These are phyloP conservation scores for Mortierella sp. DNA, from an alignment of 371 early-diverging fungal species.

Conservation along the genomic window DNA sequence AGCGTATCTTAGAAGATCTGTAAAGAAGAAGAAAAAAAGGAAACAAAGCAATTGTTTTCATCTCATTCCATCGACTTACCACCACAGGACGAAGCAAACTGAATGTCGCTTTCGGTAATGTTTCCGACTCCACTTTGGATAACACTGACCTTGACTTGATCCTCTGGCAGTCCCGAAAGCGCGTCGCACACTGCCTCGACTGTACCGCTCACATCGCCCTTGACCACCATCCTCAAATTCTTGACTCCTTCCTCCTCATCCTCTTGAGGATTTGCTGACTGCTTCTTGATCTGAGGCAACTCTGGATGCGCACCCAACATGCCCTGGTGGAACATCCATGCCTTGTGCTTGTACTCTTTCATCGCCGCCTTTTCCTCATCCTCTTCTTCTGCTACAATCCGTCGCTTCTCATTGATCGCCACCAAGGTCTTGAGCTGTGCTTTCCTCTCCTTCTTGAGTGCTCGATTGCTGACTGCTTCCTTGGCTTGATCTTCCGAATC, in stretches of 20 bases:
- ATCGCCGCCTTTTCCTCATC: slow-evolving; percentile 70
- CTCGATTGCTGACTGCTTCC: slow-evolving; percentile 75
- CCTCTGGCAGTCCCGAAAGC: slow-evolving; percentile 78
- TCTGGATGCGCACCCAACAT: slow-evolving; percentile 66
- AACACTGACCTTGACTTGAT: slow-evolving; percentile 80
- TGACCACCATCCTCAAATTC: slow-evolving; percentile 56
- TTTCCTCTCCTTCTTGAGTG: slow-evolving; percentile 66
- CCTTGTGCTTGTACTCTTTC: slow-evolving; percentile 68
- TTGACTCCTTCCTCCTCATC: slow-evolving; percentile 59
- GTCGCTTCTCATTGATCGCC: slow-evolving; percentile 82
- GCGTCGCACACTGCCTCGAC: slow-evolving; percentile 90
- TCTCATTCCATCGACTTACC: slow-evolving; percentile 25
- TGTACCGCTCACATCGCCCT: slow-evolving; percentile 95
- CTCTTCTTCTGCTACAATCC: slow-evolving; percentile 64
- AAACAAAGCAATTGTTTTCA: background rate
- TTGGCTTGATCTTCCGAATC: slow-evolving; percentile 80
- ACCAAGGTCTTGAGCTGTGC: slow-evolving; percentile 74
- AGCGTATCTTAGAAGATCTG: background rate
- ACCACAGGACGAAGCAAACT: slow-evolving; percentile 72
- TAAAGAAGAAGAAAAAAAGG: background rate
- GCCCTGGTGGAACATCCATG: slow-evolving; percentile 77
- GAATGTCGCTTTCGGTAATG: slow-evolving; percentile 82
- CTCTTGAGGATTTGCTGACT: slow-evolving; percentile 43
- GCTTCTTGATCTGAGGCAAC: slow-evolving; percentile 51
- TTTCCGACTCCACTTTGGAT: slow-evolving; percentile 88